Evolutionary conservation across 345 rosid species (phyloP).

Genomic region (Corchorus olitorius): DNA sequence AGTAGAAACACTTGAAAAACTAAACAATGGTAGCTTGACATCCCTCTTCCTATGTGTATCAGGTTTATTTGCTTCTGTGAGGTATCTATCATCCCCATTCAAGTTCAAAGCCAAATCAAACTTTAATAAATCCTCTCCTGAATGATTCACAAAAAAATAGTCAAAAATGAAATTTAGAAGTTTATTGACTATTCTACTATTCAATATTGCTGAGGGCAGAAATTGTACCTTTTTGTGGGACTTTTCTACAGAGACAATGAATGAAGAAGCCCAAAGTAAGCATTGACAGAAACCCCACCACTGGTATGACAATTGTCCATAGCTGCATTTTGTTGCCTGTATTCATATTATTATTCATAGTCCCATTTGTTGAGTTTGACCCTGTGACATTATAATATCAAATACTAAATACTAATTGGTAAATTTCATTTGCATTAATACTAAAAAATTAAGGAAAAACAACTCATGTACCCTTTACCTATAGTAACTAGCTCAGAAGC

Average conservation of each 20-base stretch:
- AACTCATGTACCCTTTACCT: background rate
- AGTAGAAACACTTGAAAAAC: constrained; percentile 38
- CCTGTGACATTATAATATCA: background rate
- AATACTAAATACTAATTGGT: background rate
- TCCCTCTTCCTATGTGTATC: constrained; percentile 16
- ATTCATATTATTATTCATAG: background rate
- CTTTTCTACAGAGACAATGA: background rate
- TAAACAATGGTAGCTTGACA: constrained; percentile 37
- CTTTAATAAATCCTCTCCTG: constrained; percentile 20
- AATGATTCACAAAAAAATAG: background rate
- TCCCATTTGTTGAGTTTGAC: background rate
- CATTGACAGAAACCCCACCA: background rate
- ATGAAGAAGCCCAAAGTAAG: background rate
- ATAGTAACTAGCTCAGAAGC: constrained; percentile 3
- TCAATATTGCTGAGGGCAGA: background rate
- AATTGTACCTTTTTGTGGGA: background rate
- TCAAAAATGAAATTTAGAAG: background rate
- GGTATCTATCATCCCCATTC: background rate
- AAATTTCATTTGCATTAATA: background rate
- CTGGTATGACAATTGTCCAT: background rate
- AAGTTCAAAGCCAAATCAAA: background rate
- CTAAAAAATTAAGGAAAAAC: background rate
- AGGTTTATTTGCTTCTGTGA: constrained; percentile 10
- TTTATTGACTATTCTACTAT: background rate
- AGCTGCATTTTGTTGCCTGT: background rate